These are phyloP conservation scores for Evernia prunastri DNA, from an alignment of 495 filamentous ascomycete species.

Conservation along the genomic window DNA sequence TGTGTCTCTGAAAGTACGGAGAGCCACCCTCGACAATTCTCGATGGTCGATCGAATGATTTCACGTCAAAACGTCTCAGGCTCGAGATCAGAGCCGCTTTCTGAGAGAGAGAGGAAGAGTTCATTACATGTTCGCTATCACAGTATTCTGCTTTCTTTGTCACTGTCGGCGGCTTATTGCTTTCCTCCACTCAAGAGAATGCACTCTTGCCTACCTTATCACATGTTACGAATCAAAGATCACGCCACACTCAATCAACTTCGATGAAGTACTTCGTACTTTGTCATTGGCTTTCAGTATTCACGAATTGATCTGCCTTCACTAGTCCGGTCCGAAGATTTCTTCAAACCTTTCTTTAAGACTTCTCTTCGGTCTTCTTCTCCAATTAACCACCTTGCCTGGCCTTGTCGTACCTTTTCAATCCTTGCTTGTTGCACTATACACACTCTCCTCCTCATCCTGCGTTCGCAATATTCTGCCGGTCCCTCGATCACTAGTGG, in stretches of 20 bases:
- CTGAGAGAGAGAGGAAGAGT: background rate
- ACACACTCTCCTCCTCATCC: no score
- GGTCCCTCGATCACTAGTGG: no score
- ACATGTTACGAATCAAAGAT: background rate
- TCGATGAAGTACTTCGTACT: background rate
- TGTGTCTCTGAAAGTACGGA: no score
- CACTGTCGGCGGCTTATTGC: background rate
- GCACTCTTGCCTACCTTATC: background rate
- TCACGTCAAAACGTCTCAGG: no score
- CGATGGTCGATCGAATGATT: no score
- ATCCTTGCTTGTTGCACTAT: background rate
- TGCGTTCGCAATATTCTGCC: no score
- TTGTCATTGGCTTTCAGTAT: background rate
- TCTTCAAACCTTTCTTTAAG: background rate
- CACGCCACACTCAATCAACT: background rate
- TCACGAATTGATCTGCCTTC: background rate
- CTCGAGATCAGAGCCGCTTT: no score
- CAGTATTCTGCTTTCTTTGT: background rate
- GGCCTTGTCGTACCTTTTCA: background rate
- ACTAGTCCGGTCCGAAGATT: background rate
- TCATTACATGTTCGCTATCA: background rate
- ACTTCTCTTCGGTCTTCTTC: background rate
- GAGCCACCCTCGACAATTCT: background rate
- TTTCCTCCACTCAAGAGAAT: background rate
- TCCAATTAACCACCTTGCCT: background rate